Percentiles rank a stretch among this genome's conserved stretches.
Evolutionary conservation across 495 filamentous ascomycete species (phyloP).

Genomic region (Hypoxylon fragiforme): DNA sequence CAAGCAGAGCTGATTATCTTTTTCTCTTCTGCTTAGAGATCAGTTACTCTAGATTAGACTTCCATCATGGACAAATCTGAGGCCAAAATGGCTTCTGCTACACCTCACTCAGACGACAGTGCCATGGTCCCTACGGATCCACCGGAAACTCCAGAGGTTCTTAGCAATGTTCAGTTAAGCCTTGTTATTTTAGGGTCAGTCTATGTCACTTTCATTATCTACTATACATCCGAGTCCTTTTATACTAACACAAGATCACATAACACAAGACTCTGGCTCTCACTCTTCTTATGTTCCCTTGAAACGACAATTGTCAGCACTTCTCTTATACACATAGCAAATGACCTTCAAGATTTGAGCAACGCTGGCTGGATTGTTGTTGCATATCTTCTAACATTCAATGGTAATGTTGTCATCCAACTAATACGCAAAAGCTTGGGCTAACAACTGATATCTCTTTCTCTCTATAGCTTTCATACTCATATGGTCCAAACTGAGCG

Average conservation of each 20-base stretch:
- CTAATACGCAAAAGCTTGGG: too few relatives aligned
- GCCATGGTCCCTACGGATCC: neutral
- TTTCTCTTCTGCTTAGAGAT: too few relatives aligned
- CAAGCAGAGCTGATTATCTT: too few relatives aligned
- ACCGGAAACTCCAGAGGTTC: neutral
- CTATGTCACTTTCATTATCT: neutral
- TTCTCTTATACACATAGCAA: slow-evolving; percentile 3
- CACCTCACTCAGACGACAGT: slow-evolving; percentile 1
- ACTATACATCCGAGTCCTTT: too few relatives aligned
- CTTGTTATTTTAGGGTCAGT: slow-evolving; percentile 14
- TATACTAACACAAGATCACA: neutral
- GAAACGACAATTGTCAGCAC: slow-evolving; percentile 4
- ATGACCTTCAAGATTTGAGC: neutral
- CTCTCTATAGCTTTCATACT: neutral
- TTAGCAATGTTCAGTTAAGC: slow-evolving; percentile 3
- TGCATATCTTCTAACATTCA: slow-evolving; percentile 1
- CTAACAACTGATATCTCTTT: too few relatives aligned
- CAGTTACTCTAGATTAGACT: too few relatives aligned
- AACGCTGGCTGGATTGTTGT: slow-evolving; percentile 3
- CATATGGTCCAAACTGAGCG: slow-evolving; percentile 41
- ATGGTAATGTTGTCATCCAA: neutral
- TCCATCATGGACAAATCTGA: slow-evolving; percentile 6
- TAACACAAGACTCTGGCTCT: slow-evolving; percentile 1
- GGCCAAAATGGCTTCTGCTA: slow-evolving; percentile 1
- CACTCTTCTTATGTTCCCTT: slow-evolving; percentile 4